Conservation (phyloP, 352 stramenopile species). For the Globisporangium spinosum region DNA sequence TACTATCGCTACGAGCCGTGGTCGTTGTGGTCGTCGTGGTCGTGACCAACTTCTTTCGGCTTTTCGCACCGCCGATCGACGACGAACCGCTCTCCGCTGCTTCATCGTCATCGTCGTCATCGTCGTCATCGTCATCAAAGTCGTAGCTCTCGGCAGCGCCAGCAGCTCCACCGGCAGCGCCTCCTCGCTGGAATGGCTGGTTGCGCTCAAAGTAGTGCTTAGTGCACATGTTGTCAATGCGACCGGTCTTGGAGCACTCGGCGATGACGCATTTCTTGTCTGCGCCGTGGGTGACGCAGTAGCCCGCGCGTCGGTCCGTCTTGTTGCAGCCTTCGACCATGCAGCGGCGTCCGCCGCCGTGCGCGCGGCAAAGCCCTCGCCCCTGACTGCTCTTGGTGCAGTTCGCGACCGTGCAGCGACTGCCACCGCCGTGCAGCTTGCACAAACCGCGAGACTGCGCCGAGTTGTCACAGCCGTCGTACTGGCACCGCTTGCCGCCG, state of each 20-base stretch:
- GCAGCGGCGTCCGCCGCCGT: slow-evolving; percentile 79
- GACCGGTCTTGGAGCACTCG: slow-evolving; percentile 80
- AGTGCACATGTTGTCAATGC: slow-evolving; percentile 79
- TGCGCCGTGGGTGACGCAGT: slow-evolving; percentile 78
- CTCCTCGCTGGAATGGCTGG: slow-evolving; percentile 24
- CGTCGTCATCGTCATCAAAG: slow-evolving; percentile 1
- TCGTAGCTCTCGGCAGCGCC: slow-evolving; percentile 7
- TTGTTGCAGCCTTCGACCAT: slow-evolving; percentile 86
- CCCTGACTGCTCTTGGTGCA: slow-evolving; percentile 88
- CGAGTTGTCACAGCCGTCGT: slow-evolving; percentile 75
- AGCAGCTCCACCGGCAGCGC: neutral
- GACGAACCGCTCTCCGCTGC: neutral
- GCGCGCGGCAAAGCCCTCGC: slow-evolving; percentile 73
- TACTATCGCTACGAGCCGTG: neutral
- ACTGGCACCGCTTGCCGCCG: slow-evolving; percentile 76
- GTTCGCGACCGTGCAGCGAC: slow-evolving; percentile 70
- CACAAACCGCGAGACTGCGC: slow-evolving; percentile 78
- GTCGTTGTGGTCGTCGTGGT: neutral
- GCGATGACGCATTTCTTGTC: slow-evolving; percentile 78
- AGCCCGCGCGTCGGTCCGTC: slow-evolving; percentile 69
- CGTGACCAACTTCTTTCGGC: neutral
- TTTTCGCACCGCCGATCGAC: slow-evolving; percentile 1
- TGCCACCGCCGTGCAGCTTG: slow-evolving; percentile 78
- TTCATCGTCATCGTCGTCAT: slow-evolving; percentile 8
- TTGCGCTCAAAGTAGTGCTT: slow-evolving; percentile 86